phyloP scores from a whole-genome alignment of 257 asterid genomes.

The Solanum chmielewskii region DNA sequence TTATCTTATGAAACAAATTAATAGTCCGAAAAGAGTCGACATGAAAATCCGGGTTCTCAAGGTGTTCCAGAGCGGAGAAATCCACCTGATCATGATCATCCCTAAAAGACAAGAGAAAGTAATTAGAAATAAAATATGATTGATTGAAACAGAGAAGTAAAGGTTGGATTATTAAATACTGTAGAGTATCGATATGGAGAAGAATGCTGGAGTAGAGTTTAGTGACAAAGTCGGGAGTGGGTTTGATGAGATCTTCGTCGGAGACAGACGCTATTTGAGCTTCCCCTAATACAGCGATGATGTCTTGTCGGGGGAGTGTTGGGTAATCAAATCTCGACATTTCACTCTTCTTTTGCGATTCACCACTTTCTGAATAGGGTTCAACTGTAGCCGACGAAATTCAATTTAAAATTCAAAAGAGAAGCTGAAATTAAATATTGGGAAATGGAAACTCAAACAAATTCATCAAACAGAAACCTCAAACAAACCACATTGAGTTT shows the following conservation, averaged over 20 bases:
- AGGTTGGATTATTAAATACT: conserved; percentile 2
- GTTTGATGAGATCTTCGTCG: conserved; percentile 51
- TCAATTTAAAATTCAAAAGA: neutral
- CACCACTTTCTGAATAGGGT: neutral
- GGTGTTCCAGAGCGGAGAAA: conserved; percentile 64
- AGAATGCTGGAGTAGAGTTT: conserved; percentile 54
- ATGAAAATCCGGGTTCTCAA: conserved; percentile 80
- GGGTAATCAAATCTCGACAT: conserved; percentile 75
- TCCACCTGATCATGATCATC: conserved; percentile 71
- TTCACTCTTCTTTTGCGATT: neutral
- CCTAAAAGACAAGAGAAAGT: conserved; percentile 14
- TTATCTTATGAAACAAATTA: conserved; percentile 43
- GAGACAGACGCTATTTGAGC: conserved; percentile 45
- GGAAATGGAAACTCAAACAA: too few species aligned
- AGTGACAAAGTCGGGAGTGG: conserved; percentile 46
- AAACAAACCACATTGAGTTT: too few species aligned
- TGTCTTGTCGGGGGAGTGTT: conserved; percentile 40
- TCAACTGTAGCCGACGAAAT: neutral
- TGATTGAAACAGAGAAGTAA: neutral
- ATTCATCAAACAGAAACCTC: too few species aligned
- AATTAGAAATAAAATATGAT: neutral
- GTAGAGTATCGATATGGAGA: conserved; percentile 32
- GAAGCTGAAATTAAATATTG: too few species aligned
- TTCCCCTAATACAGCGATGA: conserved; percentile 33
- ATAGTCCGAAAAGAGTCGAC: conserved; percentile 37